Evolutionary conservation across 208 protist species (phyloP), one percentile per base, ranked within the genome.

Genomic region (Trypanosoma lewisi): DNA sequence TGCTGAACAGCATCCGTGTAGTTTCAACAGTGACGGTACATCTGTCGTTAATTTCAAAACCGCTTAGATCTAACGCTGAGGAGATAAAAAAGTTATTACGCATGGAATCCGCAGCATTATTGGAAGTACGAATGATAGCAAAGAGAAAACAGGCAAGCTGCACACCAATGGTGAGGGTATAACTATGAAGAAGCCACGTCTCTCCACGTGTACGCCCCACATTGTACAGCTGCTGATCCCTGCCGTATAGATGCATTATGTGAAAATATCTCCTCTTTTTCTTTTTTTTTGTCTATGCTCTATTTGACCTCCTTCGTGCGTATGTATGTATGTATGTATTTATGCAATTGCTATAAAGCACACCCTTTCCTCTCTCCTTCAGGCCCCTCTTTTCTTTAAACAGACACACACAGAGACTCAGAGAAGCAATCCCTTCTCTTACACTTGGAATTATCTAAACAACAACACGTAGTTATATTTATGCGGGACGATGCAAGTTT

Each of bases 211-310:
- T 91, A 48, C 89, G 85, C 27, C 68, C 44, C 25, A 91, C 54
- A 56, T 90, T 85, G 55, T 87, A 88, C 8, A 77, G 73, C 64
- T 88, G 83, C 67, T 95, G 89, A 41, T 93, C 84, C 45, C 81
- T 91, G 55, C 83, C 75, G 63, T 86, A 93, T 49, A 95, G 80
- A 71, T 92, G 78, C 89, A 95, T 95, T 12, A 23, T 19, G 17
- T 17, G 16, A 47, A n/a, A 25, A 19, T 19, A 25, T 21, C 16
- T 21, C 42, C 9, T 21, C n/a, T 42, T 21, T 60, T 27, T 44
- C 33, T 56, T 37, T 44, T 28, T 45, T 9, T 44, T 37, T 50
- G 14, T 41, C 7, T 16, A 56, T 21, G n/a, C n/a, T 41, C 7
- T 41, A 7, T 14, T 58, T 25, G 37, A 25, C 25, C 12, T 17